These are phyloP conservation scores for Penicillium steckii DNA, from an alignment of 495 filamentous ascomycete genomes.

Conservation along the genomic window DNA sequence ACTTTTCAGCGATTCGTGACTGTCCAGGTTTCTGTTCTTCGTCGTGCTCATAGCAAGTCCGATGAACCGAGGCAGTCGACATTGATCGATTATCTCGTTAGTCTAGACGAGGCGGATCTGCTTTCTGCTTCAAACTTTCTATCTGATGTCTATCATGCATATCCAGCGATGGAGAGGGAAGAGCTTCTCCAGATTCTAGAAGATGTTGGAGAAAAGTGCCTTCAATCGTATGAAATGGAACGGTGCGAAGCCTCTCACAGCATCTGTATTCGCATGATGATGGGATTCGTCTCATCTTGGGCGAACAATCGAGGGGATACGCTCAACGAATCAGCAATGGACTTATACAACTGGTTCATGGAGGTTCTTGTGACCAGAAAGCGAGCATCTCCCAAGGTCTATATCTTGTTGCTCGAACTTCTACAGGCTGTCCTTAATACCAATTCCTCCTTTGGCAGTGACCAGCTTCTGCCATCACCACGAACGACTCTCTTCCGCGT, in stretches of 20 bases:
- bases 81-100: slow-evolving; percentile 58
- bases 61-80: slow-evolving; percentile 32
- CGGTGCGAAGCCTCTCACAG: slow-evolving; percentile 75
- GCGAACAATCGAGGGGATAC: slow-evolving; percentile 47
- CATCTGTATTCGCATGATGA: slow-evolving; percentile 69
- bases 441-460: slow-evolving; percentile 60
- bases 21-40: slow-evolving; percentile 34
- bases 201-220: slow-evolving; percentile 56
- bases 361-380: slow-evolving; percentile 59
- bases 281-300: slow-evolving; percentile 65
- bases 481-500: slow-evolving; percentile 74
- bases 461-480: slow-evolving; percentile 59
- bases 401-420: slow-evolving; percentile 62
- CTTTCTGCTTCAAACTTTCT: slow-evolving; percentile 52
- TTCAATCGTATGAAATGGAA: slow-evolving; percentile 62
- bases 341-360: slow-evolving; percentile 81
- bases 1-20: slow-evolving; percentile 41
- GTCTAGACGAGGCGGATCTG: slow-evolving; percentile 58
- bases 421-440: slow-evolving; percentile 65
- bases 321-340: slow-evolving; percentile 61
- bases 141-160: slow-evolving; percentile 41
- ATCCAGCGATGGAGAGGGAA: slow-evolving; percentile 28
- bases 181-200: slow-evolving; percentile 48
- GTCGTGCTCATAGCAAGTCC: slow-evolving; percentile 27
- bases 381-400: slow-evolving; percentile 64